Conservation (phyloP, 2,329 filamentous ascomycete species). For the Calonectria crousiana region DNA sequence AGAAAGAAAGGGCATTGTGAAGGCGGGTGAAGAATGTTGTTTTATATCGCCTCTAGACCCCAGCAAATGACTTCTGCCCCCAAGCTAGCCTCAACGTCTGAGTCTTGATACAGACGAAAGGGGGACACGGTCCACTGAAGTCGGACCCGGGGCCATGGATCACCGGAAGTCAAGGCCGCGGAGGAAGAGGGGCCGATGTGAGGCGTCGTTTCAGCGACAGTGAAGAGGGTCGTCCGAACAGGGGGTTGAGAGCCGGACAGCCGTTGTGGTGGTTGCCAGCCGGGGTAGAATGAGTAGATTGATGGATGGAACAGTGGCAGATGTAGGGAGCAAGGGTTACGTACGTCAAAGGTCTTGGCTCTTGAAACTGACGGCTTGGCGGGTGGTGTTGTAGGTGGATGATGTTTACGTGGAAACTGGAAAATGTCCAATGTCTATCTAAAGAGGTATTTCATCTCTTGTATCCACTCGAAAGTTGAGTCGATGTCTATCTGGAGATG, state of each 20-base stretch:
- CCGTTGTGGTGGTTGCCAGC: not conserved
- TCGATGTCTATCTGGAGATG: not conserved
- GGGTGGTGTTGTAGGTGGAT: not conserved
- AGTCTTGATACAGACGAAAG: not conserved
- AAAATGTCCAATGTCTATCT: not conserved
- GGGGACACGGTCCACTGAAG: conserved; percentile 24
- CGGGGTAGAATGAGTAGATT: not conserved
- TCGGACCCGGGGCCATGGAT: conserved; percentile 23
- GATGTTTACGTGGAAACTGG: not conserved
- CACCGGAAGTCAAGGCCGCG: conserved; percentile 32
- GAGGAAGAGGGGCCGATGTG: conserved; percentile 31
- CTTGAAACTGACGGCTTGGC: not conserved
- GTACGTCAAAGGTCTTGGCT: conserved; percentile 6
- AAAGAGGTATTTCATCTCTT: not conserved
- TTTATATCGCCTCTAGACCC: conserved; percentile 30
- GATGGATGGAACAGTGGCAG: not conserved
- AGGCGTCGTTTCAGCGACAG: conserved; percentile 37
- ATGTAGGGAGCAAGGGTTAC: conserved; percentile 13
- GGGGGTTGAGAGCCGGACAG: conserved; percentile 11
- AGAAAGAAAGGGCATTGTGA: not conserved
- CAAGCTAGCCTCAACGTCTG: not conserved
- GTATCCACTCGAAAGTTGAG: not conserved
- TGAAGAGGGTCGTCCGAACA: conserved; percentile 5
- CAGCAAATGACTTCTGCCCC: not conserved
- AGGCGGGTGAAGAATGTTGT: not conserved